Evolutionary conservation across 805 yeast genomes (phyloP).

Genomic region (Saccharomyces kudriavzevii): DNA sequence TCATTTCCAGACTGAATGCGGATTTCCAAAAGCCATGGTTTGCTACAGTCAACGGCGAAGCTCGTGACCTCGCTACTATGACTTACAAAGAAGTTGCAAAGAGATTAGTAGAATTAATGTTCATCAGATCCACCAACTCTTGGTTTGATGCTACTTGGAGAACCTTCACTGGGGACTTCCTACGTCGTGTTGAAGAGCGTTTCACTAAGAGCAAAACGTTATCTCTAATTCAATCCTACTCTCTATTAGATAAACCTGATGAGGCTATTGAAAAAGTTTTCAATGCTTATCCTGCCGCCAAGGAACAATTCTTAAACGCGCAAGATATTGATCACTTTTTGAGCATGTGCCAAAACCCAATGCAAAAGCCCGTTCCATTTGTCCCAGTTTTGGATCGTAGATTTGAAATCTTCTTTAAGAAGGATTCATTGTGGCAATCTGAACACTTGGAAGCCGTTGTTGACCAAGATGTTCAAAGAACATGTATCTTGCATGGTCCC

Average conservation of each 20-base stretch:
- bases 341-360: conserved; percentile 69
- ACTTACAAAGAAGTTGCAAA: conserved; percentile 85
- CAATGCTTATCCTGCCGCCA: conserved; percentile 63
- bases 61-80: conserved; percentile 90
- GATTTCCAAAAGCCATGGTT: conserved; percentile 99
- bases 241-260: conserved; percentile 62
- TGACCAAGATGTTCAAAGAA: conserved; percentile 92
- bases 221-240: conserved; percentile 68
- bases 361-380: conserved; percentile 95
- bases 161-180: conserved; percentile 75
- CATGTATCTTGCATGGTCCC: conserved; percentile 98
- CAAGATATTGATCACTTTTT: conserved; percentile 94
- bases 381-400: conserved; percentile 91
- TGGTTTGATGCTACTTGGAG: conserved; percentile 88
- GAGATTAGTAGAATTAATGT: conserved; percentile 83
- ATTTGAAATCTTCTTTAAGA: conserved; percentile 94
- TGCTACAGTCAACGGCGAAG: conserved; percentile 61
- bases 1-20: conserved; percentile 76
- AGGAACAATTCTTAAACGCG: conserved; percentile 77
- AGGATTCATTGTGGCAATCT: conserved; percentile 98
- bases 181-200: conserved; percentile 96
- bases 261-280: conserved; percentile 52
- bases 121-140: conserved; percentile 61
- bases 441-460: conserved; percentile 95
- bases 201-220: conserved; percentile 51